Evolutionary conservation across 1,284 basidiomycete species (phyloP), one percentile per base, ranked within the genome.

Genomic region (Pyrrhoderma noxium): DNA sequence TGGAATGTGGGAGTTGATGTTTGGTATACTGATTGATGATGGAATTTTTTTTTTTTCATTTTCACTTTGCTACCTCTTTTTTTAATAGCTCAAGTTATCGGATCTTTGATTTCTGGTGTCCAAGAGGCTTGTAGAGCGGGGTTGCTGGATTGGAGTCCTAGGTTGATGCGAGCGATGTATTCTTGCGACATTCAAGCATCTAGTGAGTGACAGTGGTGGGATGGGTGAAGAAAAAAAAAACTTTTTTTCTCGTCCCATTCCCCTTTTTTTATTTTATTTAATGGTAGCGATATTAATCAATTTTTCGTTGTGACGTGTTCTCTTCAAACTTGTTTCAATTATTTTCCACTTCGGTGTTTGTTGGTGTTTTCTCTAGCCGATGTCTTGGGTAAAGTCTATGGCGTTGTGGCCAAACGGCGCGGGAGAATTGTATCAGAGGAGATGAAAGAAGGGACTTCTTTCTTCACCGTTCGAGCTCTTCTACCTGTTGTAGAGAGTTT

Each of bases 121-220:
- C 80, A 88, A 63, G 96, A 99, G 62, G 85, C 89, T 0, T 98
- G 93, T 63, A 79, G 89, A 53, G 83, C 82, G 57, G 93, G 88
- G 0, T 66, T 99, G 56, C 72, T 99, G 43, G 96, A 99, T 67
- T 99, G 96, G 96, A 96, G 93, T 7, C 96, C 96, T 14, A 79
- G 96, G 39, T 76, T 99, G 59, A 92, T 96, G 84, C 74, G 99
- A 51, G 96, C 96, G 1, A 98, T 98, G 92, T 99, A 99, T 69
- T 87, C 88, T 4, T 99, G 96, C 69, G 94, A 99, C 64, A 98
- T 99, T 56, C 96, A 98, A 71, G 92, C 94, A 1, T 93, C 94
- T 8, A 93, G 93, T 94, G 64, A 67, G 88, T 73, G 16, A 22
- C 43, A 16, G 13, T 38, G 21, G 22, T 35, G 14, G 5, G 5